Evolutionary conservation across 106 monocot genomes (phyloP).

Genomic region (Apostasia shenzhenica): DNA sequence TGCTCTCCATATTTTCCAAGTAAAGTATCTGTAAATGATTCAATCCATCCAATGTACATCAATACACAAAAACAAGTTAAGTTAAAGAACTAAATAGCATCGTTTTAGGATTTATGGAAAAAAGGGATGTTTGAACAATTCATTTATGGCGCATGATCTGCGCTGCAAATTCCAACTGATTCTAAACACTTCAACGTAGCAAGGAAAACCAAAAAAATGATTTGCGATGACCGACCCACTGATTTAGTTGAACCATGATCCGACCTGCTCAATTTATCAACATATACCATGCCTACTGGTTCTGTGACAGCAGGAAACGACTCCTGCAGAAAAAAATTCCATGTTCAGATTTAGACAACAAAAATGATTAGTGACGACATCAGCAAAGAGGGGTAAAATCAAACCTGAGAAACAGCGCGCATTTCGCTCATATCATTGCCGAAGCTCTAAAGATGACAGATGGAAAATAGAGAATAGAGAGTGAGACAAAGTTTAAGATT

Average conservation of each 20-base stretch:
- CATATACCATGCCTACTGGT: slow-evolving; percentile 21
- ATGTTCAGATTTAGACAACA: not conserved
- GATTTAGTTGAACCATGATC: slow-evolving; percentile 9
- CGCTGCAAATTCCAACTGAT: no score
- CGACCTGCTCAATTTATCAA: slow-evolving; percentile 23
- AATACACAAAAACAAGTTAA: not conserved
- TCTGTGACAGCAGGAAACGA: slow-evolving; percentile 24
- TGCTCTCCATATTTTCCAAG: slow-evolving; percentile 21
- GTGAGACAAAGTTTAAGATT: not conserved
- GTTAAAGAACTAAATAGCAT: not conserved
- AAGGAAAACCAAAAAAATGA: not conserved
- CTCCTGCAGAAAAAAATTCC: slow-evolving; percentile 17
- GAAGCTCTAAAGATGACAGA: slow-evolving; percentile 3
- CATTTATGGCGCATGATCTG: no score
- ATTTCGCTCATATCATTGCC: slow-evolving; percentile 9
- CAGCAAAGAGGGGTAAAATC: not conserved
- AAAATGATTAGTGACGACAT: not conserved
- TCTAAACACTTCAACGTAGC: not conserved
- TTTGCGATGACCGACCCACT: slow-evolving; percentile 13
- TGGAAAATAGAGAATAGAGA: not conserved
- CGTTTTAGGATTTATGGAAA: not conserved
- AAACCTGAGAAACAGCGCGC: slow-evolving; percentile 12
- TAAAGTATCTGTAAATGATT: slow-evolving; percentile 17
- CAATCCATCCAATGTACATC: not conserved
- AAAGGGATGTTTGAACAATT: not conserved